phyloP scores from a whole-genome alignment of 169 alveolate genomes.

The Pseudocohnilembus persalinus region DNA sequence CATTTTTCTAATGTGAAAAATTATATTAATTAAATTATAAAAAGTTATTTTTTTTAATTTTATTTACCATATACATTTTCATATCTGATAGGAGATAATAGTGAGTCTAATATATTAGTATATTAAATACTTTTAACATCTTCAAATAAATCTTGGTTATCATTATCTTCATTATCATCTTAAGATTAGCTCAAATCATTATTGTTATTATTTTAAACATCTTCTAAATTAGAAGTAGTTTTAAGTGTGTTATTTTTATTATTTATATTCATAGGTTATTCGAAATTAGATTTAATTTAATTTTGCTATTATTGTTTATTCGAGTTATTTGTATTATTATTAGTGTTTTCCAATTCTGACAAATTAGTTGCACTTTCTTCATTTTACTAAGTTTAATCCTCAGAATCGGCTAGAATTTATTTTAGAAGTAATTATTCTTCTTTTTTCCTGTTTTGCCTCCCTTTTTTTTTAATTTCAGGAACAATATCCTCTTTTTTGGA shows the following conservation, averaged over 20 bases:
- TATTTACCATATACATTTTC: not conserved
- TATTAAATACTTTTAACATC: not conserved
- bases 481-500: not conserved
- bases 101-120: not conserved
- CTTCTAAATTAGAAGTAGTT: no score
- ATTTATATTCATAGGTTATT: no score
- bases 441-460: not conserved
- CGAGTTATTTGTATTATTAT: not conserved
- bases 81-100: not conserved
- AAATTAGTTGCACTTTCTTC: no score
- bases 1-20: slow-evolving; percentile 43
- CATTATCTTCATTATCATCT: not conserved
- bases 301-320: no score
- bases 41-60: not conserved
- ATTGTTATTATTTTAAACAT: no score
- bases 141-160: not conserved
- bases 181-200: no score
- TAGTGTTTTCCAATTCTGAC: not conserved
- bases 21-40: not conserved
- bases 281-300: no score
- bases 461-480: not conserved
- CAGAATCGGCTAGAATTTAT: not conserved
- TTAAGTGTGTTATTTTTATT: no score
- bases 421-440: not conserved
- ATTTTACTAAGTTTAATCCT: not conserved